Evolutionary conservation across 768 basidiomycete species (phyloP), one percentile per base, ranked within the genome.

Genomic region (Mycena capillaripes): DNA sequence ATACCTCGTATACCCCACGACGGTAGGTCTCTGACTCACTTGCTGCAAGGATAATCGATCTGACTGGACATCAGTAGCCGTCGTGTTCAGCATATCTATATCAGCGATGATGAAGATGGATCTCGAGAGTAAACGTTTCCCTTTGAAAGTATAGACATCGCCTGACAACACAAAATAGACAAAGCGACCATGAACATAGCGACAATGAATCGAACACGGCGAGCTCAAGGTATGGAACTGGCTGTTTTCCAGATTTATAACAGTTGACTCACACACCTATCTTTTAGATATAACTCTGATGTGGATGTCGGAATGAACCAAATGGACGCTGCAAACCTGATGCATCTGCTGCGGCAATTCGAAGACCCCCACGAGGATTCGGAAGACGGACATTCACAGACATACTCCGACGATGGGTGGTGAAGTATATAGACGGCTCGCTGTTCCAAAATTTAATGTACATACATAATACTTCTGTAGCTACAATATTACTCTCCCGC

Each of bases 261-360:
- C n/a, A n/a, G n/a, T n/a, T n/a, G n/a, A n/a, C n/a, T n/a, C n/a
- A n/a, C n/a, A n/a, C n/a, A n/a, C n/a, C n/a, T n/a, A n/a, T n/a
- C 27, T 40, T 14, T 23, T 11, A 46, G 38, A 10, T 12, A 34
- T 19, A 17, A 34, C 19, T n/a, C 29, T 29, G 27, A 2, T 7
- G 36, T 19, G 40, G 4, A n/a, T n/a, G n/a, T n/a, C n/a, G n/a
- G n/a, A n/a, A n/a, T n/a, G n/a, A n/a, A n/a, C n/a, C n/a, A 48
- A 40, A 19, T 69, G 36, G 16, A 1, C 0, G 27, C 38, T 5
- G 58, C 21, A 9, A 56, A 69, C 6, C 48, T 61, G 0, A 9
- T 53, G 67, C 19, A 53, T 30, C 17, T 69, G 30, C 27, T 69
- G 48, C 27, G 21, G 19, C 67, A n/a, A 29, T 61, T 53, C 34